Conservation (phyloP, 768 basidiomycete species). For the Podaxis pistillaris region DNA sequence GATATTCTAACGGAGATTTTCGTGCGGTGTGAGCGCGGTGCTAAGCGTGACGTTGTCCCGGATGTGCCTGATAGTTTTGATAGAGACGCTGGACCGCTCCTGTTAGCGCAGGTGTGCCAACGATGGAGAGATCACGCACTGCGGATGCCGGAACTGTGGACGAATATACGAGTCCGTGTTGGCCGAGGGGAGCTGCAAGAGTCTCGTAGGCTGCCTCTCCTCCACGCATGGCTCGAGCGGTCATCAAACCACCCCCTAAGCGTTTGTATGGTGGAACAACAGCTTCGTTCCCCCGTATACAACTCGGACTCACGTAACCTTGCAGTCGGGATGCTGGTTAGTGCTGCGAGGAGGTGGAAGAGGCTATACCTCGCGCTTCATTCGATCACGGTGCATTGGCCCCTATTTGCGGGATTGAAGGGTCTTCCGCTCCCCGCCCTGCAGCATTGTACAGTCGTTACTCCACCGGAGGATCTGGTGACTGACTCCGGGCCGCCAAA, state of each 20-base stretch:
- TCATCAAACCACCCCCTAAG: constrained; percentile 11
- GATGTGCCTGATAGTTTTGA: constrained; percentile 14
- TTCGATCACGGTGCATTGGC: constrained; percentile 9
- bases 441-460: constrained; percentile 8
- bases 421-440: not conserved
- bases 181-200: constrained; percentile 15
- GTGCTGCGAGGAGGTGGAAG: constrained; percentile 9
- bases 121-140: constrained; percentile 14
- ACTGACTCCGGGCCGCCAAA: not conserved
- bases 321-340: constrained; percentile 8
- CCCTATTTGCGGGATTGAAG: constrained; percentile 5
- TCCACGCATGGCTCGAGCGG: constrained; percentile 12
- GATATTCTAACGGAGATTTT: constrained; percentile 11
- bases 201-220: constrained; percentile 8
- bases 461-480: constrained; percentile 5
- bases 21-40: constrained; percentile 8
- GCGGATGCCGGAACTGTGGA: constrained; percentile 13
- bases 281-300: constrained; percentile 8
- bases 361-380: constrained; percentile 7
- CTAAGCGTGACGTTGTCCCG: constrained; percentile 7
- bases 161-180: constrained; percentile 10
- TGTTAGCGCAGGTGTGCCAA: constrained; percentile 14
- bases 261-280: constrained; percentile 11
- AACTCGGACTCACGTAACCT: constrained; percentile 10
- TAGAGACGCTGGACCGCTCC: constrained; percentile 12